These are phyloP conservation scores for Pisolithus sp. DNA, from an alignment of 768 basidiomycete species.

Conservation along the genomic window DNA sequence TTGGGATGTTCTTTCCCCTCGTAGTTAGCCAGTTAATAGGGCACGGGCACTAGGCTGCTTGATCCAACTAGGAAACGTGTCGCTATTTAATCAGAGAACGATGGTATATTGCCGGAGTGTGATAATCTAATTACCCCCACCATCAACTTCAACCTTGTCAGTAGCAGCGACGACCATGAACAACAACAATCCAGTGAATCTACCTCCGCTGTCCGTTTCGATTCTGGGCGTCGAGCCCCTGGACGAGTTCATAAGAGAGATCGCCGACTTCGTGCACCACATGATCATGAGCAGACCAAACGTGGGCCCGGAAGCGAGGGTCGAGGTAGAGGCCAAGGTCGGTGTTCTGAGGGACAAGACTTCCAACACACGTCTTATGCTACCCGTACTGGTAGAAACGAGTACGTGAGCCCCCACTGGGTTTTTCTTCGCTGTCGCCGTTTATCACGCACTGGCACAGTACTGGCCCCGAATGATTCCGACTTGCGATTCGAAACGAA, in stretches of 20 bases:
- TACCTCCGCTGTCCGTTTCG: slow-evolving; percentile 68
- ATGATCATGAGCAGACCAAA: slow-evolving; percentile 55
- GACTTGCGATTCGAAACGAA: slow-evolving; percentile 85
- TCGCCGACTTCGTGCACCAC: slow-evolving; percentile 84
- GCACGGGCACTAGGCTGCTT: slow-evolving; percentile 42
- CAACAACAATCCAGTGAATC: slow-evolving; percentile 22
- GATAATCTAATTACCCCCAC: slow-evolving; percentile 18
- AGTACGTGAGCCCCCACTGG: slow-evolving; percentile 46
- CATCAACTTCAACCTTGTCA: slow-evolving; percentile 35
- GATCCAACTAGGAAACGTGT: not conserved
- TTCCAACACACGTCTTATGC: slow-evolving; percentile 48
- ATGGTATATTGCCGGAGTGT: slow-evolving; percentile 13
- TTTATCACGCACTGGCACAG: slow-evolving; percentile 33
- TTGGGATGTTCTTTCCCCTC: slow-evolving; percentile 71
- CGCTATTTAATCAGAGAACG: too few relatives aligned
- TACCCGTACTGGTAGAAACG: slow-evolving; percentile 79
- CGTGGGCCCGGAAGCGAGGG: slow-evolving; percentile 38
- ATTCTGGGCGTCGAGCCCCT: slow-evolving; percentile 87
- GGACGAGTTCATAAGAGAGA: slow-evolving; percentile 88
- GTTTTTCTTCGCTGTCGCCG: not conserved
- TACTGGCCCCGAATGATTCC: slow-evolving; percentile 53
- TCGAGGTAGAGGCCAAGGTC: slow-evolving; percentile 91
- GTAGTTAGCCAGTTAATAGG: slow-evolving; percentile 52
- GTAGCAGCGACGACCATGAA: slow-evolving; percentile 17
- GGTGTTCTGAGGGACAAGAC: slow-evolving; percentile 61